Conservation (phyloP, 2,329 filamentous ascomycete genomes). For the Aspergillus puulaauensis region DNA sequence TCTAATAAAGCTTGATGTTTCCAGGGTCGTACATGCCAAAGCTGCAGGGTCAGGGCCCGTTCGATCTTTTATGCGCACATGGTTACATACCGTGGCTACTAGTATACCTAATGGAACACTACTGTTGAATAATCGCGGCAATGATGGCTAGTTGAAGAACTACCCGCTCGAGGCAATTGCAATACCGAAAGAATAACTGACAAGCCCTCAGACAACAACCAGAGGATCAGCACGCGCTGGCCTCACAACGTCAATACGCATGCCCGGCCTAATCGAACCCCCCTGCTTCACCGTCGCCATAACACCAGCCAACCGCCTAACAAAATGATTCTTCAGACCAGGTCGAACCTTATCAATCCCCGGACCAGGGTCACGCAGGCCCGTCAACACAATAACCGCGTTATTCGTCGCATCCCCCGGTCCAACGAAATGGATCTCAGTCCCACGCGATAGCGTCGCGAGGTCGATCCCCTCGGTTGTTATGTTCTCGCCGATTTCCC, state of each 20-base stretch:
- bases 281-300: neutral
- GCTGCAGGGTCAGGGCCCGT: conserved; percentile 43
- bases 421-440: neutral
- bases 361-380: neutral
- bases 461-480: neutral
- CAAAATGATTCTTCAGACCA: neutral
- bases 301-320: neutral
- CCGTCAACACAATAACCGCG: neutral
- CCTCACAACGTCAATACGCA: neutral
- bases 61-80: neutral
- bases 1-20: too few species aligned
- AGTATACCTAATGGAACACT: too few species aligned
- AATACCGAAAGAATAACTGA: neutral
- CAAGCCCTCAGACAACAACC: neutral
- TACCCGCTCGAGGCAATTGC: too few species aligned
- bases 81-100: neutral
- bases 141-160: too few species aligned
- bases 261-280: neutral
- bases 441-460: neutral
- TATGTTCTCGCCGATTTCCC: neutral
- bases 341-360: neutral
- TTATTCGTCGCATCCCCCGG: neutral
- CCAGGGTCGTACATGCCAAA: conserved; percentile 59
- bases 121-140: too few species aligned
- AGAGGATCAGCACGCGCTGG: neutral